Evolutionary conservation across 2,329 filamentous ascomycete genomes (phyloP).

Genomic region (Fusarium mangiferae): DNA sequence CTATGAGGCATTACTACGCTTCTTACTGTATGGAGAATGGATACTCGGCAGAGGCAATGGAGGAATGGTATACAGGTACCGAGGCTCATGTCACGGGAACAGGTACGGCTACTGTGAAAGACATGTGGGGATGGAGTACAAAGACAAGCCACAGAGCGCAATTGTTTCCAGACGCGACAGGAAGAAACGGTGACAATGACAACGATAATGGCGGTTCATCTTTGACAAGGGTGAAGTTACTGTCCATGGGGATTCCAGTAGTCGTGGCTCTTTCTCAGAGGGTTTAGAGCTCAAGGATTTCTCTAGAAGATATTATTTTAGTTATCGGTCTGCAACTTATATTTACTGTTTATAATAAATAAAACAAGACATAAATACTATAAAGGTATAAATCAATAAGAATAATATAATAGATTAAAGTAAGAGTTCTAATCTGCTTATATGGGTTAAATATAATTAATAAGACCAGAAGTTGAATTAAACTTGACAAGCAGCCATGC

Average conservation of each 20-base stretch:
- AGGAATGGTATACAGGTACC: slow-evolving; percentile 2
- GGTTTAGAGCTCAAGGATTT: neutral
- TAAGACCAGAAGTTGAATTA: neutral
- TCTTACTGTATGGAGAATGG: slow-evolving; percentile 4
- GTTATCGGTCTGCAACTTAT: too few relatives aligned
- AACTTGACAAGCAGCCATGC: neutral
- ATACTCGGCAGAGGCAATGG: neutral
- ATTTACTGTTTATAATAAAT: too few relatives aligned
- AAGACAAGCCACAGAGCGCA: neutral
- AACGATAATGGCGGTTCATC: neutral
- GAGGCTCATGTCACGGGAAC: neutral
- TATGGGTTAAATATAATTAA: neutral
- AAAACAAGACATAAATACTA: too few relatives aligned
- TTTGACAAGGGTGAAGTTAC: neutral
- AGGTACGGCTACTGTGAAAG: neutral
- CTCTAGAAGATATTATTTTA: too few relatives aligned
- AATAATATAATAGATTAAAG: too few relatives aligned
- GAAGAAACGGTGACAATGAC: neutral
- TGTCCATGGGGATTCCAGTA: accelerated
- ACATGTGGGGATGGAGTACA: slow-evolving; percentile 1
- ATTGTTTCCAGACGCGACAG: neutral
- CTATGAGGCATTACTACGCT: slow-evolving; percentile 2
- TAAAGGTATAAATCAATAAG: too few relatives aligned
- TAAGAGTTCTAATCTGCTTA: too few relatives aligned
- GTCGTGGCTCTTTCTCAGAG: neutral